These are phyloP conservation scores for Ustulina deusta DNA, from an alignment of 2,329 filamentous ascomycete species.

Conservation along the genomic window DNA sequence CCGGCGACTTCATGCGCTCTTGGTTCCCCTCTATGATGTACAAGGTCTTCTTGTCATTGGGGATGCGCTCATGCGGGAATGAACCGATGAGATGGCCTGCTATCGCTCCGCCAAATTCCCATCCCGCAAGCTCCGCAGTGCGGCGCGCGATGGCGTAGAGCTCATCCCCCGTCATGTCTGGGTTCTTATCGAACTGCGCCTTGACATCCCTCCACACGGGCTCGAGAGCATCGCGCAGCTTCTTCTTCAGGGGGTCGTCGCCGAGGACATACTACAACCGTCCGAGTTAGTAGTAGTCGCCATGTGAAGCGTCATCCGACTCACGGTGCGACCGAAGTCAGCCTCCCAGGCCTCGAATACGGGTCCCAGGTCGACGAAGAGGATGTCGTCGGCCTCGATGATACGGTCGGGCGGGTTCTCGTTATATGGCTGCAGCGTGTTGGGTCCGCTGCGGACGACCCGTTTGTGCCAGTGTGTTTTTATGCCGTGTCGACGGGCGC, in stretches of 20 bases:
- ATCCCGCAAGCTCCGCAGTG: constrained; percentile 56
- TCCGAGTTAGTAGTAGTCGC: not conserved
- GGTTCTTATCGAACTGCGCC: constrained; percentile 52
- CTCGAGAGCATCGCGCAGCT: constrained; percentile 59
- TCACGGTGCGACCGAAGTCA: constrained; percentile 62
- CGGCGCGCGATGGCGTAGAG: constrained; percentile 59
- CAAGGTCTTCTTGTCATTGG: constrained; percentile 58
- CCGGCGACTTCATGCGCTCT: constrained; percentile 55
- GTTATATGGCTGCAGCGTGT: constrained; percentile 61
- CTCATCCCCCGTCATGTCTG: constrained; percentile 61
- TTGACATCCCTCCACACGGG: constrained; percentile 61
- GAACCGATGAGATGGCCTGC: constrained; percentile 63
- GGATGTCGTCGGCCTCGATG: constrained; percentile 62
- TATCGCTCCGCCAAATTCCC: constrained; percentile 58
- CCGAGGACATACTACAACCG: constrained; percentile 58
- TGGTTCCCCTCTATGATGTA: constrained; percentile 61
- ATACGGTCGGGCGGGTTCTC: constrained; percentile 63
- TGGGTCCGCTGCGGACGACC: constrained; percentile 62
- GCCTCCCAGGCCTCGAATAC: constrained; percentile 66
- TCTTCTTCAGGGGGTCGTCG: constrained; percentile 58
- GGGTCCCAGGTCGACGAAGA: constrained; percentile 64
- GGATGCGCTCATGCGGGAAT: constrained; percentile 65
- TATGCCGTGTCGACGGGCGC: constrained; percentile 56
- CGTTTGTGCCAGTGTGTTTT: constrained; percentile 66
- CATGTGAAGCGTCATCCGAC: not conserved